Conservation (phyloP, 208 protist species). For the Crithidia acanthocephali region DNA sequence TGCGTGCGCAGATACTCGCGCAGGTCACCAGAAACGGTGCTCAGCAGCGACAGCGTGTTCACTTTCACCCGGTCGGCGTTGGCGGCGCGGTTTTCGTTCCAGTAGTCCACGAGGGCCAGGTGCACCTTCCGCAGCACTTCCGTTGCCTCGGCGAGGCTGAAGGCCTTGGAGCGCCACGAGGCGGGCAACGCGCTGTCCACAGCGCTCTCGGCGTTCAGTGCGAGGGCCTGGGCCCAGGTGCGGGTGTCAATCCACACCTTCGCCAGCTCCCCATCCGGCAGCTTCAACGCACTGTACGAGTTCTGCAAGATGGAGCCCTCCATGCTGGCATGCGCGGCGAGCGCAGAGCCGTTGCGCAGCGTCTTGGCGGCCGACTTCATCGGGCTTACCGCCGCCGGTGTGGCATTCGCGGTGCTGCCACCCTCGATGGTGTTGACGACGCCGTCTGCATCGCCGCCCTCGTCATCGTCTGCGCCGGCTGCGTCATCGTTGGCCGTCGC, state of each 20-base stretch:
- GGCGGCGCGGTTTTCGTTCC: constrained; percentile 49
- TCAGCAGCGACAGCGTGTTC: constrained; percentile 79
- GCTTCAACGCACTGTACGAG: constrained; percentile 46
- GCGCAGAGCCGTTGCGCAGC: background rate
- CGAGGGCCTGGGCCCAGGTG: constrained; percentile 74
- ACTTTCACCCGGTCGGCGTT: constrained; percentile 72
- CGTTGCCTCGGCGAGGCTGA: constrained; percentile 67
- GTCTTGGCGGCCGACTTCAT: background rate
- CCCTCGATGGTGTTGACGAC: background rate
- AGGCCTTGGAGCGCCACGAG: constrained; percentile 84
- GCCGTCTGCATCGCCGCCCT: constrained; percentile 18
- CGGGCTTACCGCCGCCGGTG: background rate
- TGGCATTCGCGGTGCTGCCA: background rate
- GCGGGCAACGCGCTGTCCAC: constrained; percentile 79
- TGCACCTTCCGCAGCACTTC: constrained; percentile 83
- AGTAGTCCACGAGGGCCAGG: constrained; percentile 60
- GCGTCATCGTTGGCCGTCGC: background rate
- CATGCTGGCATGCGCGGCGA: constrained; percentile 8
- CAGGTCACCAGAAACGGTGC: constrained; percentile 86
- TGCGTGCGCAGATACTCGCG: constrained; percentile 83
- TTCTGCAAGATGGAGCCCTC: constrained; percentile 55
- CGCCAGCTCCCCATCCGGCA: constrained; percentile 51
- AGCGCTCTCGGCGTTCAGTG: constrained; percentile 54
- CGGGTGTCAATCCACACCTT: constrained; percentile 83
- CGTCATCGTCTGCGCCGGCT: background rate